Evolutionary conservation across 441 rosid genomes (phyloP).

Genomic region (Euphorbia schlechtendalii): DNA sequence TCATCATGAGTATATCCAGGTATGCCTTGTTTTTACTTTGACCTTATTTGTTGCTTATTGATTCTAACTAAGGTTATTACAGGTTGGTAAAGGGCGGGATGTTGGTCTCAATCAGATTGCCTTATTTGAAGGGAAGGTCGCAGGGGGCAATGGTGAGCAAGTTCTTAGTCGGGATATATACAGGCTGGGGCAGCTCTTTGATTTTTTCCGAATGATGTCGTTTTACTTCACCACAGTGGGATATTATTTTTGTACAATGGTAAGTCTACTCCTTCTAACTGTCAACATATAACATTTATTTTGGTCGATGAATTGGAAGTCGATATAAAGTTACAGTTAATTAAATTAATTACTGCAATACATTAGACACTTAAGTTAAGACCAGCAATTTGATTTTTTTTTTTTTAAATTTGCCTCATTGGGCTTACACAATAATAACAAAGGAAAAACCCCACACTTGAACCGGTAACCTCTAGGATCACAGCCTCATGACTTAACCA

Average conservation of each 20-base stretch:
- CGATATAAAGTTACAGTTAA: constrained; percentile 12
- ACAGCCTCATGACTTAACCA: no score
- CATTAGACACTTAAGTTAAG: not conserved
- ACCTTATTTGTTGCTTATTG: constrained; percentile 10
- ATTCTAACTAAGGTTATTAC: constrained; percentile 16
- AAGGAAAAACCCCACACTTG: no score
- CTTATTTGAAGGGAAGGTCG: constrained; percentile 97
- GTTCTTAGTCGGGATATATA: constrained; percentile 97
- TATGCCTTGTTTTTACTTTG: constrained; percentile 21
- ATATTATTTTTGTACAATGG: constrained; percentile 94
- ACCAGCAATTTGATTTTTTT: not conserved
- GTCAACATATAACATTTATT: no score
- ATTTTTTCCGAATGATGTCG: constrained; percentile 98
- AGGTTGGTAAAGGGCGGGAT: constrained; percentile 99
- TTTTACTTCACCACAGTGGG: constrained; percentile 98
- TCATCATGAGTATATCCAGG: constrained; percentile 99
- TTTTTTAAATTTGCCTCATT: no score
- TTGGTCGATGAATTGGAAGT: no score
- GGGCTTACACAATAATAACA: no score
- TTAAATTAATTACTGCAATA: not conserved
- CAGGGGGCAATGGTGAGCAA: constrained; percentile 99
- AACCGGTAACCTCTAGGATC: no score
- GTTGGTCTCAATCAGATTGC: constrained; percentile 99
- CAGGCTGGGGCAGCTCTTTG: constrained; percentile 99
- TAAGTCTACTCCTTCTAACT: constrained; percentile 43